Conservation (phyloP, 2,329 filamentous ascomycete genomes). For the Claviceps monticola region DNA sequence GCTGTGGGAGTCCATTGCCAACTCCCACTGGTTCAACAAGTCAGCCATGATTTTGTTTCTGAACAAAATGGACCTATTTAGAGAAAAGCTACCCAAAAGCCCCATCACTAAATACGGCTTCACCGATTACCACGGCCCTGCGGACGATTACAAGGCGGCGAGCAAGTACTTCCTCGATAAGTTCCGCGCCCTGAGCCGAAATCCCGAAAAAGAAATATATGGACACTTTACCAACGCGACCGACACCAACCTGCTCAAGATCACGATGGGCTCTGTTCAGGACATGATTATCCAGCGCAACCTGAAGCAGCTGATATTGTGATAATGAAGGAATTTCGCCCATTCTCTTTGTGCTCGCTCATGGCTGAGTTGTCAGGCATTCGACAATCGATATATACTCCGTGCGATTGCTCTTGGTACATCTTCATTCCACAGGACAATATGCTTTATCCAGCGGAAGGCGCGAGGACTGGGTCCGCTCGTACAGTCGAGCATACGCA, state of each 20-base stretch:
- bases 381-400: too few species aligned
- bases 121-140: slow-evolving; percentile 62
- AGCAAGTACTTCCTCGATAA: slow-evolving; percentile 74
- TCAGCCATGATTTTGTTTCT: slow-evolving; percentile 73
- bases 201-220: slow-evolving; percentile 49
- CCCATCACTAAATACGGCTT: slow-evolving; percentile 63
- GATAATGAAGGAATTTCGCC: slow-evolving; percentile 5
- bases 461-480: neutral
- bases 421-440: too few species aligned
- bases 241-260: slow-evolving; percentile 64
- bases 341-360: neutral
- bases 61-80: slow-evolving; percentile 81
- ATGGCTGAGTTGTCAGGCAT: neutral
- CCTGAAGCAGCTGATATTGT: slow-evolving; percentile 57
- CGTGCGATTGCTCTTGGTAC: too few species aligned
- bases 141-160: slow-evolving; percentile 58
- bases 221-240: slow-evolving; percentile 50
- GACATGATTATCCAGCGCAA: slow-evolving; percentile 82
- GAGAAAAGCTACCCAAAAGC: slow-evolving; percentile 56
- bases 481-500: neutral
- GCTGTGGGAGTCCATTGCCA: slow-evolving; percentile 76
- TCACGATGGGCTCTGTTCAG: slow-evolving; percentile 75
- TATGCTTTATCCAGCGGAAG: too few species aligned
- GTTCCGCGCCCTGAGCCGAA: slow-evolving; percentile 62
- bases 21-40: slow-evolving; percentile 74